Evolutionary conservation across 805 yeast genomes (phyloP), one percentile per base, ranked within the genome.

Genomic region (Candida dajiaensis): DNA sequence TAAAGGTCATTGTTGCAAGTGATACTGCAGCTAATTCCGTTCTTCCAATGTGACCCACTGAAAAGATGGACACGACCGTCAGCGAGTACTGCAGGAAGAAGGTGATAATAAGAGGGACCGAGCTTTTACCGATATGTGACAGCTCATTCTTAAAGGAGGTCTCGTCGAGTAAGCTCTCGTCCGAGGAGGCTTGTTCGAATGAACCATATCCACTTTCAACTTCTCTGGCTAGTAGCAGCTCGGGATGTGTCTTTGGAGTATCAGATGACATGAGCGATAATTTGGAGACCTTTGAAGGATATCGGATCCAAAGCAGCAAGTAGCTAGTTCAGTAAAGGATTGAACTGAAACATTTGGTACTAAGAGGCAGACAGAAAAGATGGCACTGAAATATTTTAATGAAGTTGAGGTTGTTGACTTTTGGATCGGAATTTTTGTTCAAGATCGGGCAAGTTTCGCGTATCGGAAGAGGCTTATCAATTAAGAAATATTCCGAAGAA

Each of bases 21-120:
- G 88, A 80, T 4, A 82, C 86, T 0, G 89, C 89, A 1, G 88
- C 89, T 39, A 84, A 72, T 57, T 83, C 84, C 11, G 75, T 70
- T 35, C 81, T 80, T 33, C 90, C 89, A 31, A 85, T 66, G 55
- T 81, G 87, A 23, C 89, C 89, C 2, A 86, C 92, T 18, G 81
- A 74, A 51, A 89, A 78, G 18, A 88, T 83, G 6, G 94, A 84
- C 1, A 86, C 87, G 20, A 88, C 79, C 1, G 89, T 77, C 47
- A 88, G 72, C 13, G 88, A 81, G 59, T 80, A 81, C 61, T 84
- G 89, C 26, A 86, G 68, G 38, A 85, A 68, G 56, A 86, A 85
- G 0, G 95, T 85, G 50, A 84, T 64, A 2, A 83, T 77, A 50
- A 86, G 64, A 0, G 95, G 83, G 1, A 64, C 50, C 1, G 84